phyloP scores from a whole-genome alignment of 345 rosid genomes.

The Ceriops zippeliana region DNA sequence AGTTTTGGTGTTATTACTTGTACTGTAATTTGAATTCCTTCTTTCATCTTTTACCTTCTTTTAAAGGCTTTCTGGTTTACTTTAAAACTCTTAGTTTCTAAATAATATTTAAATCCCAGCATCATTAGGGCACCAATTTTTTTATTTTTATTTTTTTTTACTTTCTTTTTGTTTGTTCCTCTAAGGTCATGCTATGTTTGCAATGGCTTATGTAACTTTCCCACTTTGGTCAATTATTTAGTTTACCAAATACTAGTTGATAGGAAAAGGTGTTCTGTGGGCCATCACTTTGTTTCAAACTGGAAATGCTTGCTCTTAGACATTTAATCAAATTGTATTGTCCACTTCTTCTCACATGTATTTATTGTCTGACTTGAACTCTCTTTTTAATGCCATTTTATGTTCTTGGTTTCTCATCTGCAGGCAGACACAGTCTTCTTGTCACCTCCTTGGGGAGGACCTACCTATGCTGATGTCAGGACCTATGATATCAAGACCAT shows the following conservation, averaged over 20 bases:
- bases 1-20: neutral
- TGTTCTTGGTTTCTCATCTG: constrained; percentile 3
- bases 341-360: too few relatives aligned
- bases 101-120: neutral
- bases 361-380: too few relatives aligned
- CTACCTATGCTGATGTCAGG: constrained; percentile 63
- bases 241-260: too few relatives aligned
- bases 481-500: constrained; percentile 68
- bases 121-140: neutral
- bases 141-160: neutral
- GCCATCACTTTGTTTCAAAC: too few relatives aligned
- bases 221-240: too few relatives aligned
- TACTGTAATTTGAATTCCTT: neutral
- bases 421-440: constrained; percentile 81
- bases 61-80: neutral
- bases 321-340: too few relatives aligned
- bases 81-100: neutral
- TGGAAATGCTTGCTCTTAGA: too few relatives aligned
- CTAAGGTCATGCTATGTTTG: neutral
- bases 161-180: constrained; percentile 3
- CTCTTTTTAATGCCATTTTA: neutral
- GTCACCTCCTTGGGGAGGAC: constrained; percentile 99
- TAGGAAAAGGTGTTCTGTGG: too few relatives aligned
- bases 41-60: neutral
- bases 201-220: neutral